Evolutionary conservation across 2,329 filamentous ascomycete genomes (phyloP).

Genomic region (Fusarium marasasianum): DNA sequence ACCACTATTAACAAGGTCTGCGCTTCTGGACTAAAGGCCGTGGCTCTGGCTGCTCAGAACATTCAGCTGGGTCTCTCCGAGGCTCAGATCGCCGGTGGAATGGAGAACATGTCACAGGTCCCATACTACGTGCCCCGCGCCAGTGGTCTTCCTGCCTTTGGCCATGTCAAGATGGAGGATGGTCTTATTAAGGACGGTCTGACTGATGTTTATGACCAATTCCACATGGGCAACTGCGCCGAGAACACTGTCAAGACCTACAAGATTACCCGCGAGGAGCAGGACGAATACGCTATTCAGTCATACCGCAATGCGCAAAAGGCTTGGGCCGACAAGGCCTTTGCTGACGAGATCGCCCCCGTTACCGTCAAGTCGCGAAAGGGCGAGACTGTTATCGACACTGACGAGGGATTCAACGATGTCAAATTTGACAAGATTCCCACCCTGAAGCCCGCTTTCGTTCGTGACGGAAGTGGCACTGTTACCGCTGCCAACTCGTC

Average conservation of each 20-base stretch:
- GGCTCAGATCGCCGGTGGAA: conserved; percentile 90
- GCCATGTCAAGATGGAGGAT: conserved; percentile 87
- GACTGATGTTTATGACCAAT: conserved; percentile 95
- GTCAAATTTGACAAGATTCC: conserved; percentile 87
- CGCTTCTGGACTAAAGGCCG: conserved; percentile 92
- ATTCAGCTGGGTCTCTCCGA: conserved; percentile 92
- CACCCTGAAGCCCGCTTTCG: conserved; percentile 89
- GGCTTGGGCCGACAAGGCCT: conserved; percentile 84
- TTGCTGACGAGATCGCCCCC: conserved; percentile 88
- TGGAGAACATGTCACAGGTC: conserved; percentile 97
- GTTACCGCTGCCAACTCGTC: conserved; percentile 96
- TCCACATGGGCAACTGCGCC: conserved; percentile 98
- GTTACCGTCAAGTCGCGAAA: conserved; percentile 88
- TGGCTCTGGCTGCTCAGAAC: conserved; percentile 89
- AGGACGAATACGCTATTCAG: conserved; percentile 89
- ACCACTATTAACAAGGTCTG: conserved; percentile 98
- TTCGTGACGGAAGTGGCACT: conserved; percentile 84
- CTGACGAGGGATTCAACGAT: conserved; percentile 90
- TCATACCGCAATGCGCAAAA: conserved; percentile 90
- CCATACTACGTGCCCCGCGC: conserved; percentile 89
- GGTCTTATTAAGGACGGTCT: conserved; percentile 94
- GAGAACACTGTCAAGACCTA: conserved; percentile 94
- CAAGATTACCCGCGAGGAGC: conserved; percentile 80
- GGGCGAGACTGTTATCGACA: conserved; percentile 79
- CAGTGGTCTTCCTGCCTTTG: conserved; percentile 85